Conservation (phyloP, 2,329 filamentous ascomycete species). For the Colletotrichum godetiae region DNA sequence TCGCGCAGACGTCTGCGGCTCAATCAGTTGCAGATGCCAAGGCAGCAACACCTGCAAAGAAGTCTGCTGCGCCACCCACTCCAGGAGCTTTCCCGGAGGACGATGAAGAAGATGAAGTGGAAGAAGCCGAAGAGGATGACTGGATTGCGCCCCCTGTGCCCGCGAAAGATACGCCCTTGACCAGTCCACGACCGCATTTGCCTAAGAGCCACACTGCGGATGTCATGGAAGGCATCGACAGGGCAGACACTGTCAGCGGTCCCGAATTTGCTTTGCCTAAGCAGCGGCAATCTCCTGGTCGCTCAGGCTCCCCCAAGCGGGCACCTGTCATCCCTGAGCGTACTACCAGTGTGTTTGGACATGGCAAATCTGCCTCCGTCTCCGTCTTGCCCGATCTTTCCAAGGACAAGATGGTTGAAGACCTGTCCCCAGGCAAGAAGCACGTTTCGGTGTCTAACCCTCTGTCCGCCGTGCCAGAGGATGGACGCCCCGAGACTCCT, state of each 20-base stretch:
- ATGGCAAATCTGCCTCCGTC: constrained; percentile 74
- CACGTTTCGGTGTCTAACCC: constrained; percentile 70
- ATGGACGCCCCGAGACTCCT: constrained; percentile 57
- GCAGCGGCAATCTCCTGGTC: constrained; percentile 47
- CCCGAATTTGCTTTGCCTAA: constrained; percentile 58
- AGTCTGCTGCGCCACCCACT: constrained; percentile 48
- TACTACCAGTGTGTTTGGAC: constrained; percentile 51
- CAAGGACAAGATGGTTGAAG: constrained; percentile 39
- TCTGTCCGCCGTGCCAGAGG: constrained; percentile 60
- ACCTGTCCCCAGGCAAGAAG: constrained; percentile 63
- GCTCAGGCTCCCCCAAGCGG: constrained; percentile 49
- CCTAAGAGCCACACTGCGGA: constrained; percentile 72
- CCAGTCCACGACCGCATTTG: constrained; percentile 62
- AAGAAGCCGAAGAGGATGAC: constrained; percentile 62
- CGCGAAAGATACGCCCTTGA: constrained; percentile 46
- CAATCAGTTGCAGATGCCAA: constrained; percentile 44
- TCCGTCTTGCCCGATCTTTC: constrained; percentile 58
- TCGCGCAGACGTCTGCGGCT: constrained; percentile 38
- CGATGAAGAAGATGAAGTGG: constrained; percentile 53
- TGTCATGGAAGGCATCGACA: constrained; percentile 67
- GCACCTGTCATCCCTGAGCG: constrained; percentile 43
- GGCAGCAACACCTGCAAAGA: constrained; percentile 47
- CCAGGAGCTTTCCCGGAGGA: constrained; percentile 72
- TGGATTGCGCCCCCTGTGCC: constrained; percentile 68
- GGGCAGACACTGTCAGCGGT: constrained; percentile 60